Conservation (phyloP, 2,329 filamentous ascomycete species). For the Pyrenophora tritici-repentis region DNA sequence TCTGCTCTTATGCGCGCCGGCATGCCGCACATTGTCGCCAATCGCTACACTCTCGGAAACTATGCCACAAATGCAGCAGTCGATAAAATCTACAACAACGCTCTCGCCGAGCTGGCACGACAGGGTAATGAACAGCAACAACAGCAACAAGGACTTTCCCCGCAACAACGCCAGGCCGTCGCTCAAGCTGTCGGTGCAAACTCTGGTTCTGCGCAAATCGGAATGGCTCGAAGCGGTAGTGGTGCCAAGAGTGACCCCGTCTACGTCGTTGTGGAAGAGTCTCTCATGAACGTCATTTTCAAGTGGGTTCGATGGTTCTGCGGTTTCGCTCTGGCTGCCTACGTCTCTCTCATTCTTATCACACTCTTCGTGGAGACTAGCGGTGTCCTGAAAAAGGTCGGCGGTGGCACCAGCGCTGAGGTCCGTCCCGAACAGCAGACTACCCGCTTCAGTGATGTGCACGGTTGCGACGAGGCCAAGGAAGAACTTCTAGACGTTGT, state of each 20-base stretch:
- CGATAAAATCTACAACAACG: conserved; percentile 79
- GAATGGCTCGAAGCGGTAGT: conserved; percentile 60
- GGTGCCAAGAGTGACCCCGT: conserved; percentile 84
- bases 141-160: conserved; percentile 49
- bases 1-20: conserved; percentile 87
- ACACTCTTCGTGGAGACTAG: conserved; percentile 83
- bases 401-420: conserved; percentile 74
- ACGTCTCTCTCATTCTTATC: conserved; percentile 77
- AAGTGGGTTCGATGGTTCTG: conserved; percentile 89
- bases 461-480: conserved; percentile 97
- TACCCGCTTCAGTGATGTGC: conserved; percentile 88
- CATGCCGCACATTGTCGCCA: conserved; percentile 90
- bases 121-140: conserved; percentile 34
- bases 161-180: conserved; percentile 74
- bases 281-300: conserved; percentile 76
- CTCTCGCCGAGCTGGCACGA: conserved; percentile 67
- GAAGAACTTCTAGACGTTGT: conserved; percentile 97
- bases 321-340: conserved; percentile 77
- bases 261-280: conserved; percentile 94
- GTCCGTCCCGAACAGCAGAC: conserved; percentile 92
- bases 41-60: conserved; percentile 83
- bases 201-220: conserved; percentile 68
- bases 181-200: conserved; percentile 81
- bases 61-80: conserved; percentile 80
- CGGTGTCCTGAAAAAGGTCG: conserved; percentile 77